These are phyloP conservation scores for Sphagnum tenellum DNA, from an alignment of 225 moss, liverwort and hornwort species.

Conservation along the genomic window DNA sequence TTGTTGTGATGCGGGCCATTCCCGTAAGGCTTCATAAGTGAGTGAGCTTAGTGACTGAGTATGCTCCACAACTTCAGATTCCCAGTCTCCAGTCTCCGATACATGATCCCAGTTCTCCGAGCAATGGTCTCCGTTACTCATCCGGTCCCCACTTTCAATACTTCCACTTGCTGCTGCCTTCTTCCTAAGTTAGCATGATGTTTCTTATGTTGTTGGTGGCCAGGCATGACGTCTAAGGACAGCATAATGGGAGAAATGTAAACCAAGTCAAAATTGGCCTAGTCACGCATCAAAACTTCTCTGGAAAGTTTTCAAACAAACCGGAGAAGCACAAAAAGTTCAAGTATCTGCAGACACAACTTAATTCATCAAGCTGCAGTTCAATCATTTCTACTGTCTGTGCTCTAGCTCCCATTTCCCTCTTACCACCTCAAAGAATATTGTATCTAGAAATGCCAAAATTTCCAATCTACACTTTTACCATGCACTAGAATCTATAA, in stretches of 20 bases:
- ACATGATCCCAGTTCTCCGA: neutral
- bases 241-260: neutral
- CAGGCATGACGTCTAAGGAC: slow-evolving; percentile 34
- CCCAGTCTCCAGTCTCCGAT: slow-evolving; percentile 6
- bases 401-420: no score
- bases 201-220: slow-evolving; percentile 26
- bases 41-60: slow-evolving; percentile 17
- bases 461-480: no score
- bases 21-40: slow-evolving; percentile 13
- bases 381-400: no score
- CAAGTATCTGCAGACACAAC: no score
- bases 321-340: no score
- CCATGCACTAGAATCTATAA: no score
- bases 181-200: slow-evolving; percentile 13
- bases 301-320: no score
- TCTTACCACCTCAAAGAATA: no score
- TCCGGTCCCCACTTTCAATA: neutral
- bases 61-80: slow-evolving; percentile 12
- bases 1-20: slow-evolving; percentile 27
- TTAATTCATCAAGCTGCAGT: no score
- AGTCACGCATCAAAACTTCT: no score
- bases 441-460: no score
- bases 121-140: neutral
- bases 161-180: slow-evolving; percentile 7
- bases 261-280: no score